Base-by-base conservation (phyloP, 441 rosid species). In the Bruguiera hainesii region DNA sequence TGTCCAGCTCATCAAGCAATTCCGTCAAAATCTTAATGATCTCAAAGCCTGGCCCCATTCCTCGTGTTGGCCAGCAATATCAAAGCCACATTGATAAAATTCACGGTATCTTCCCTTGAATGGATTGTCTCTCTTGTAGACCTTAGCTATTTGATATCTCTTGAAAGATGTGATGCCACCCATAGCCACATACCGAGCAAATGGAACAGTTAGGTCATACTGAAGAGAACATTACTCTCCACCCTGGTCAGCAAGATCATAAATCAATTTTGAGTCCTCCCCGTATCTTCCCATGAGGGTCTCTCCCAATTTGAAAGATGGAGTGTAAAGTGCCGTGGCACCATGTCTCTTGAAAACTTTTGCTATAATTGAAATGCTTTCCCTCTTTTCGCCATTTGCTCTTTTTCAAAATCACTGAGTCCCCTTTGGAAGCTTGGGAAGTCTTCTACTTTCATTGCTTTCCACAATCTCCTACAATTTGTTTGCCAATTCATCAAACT, bases 221-320 rank as follows among this genome's bases (percentile, higher is more conserved):
- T 98, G 79, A 72, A 95, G 73, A 56, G 98, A 95, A 76, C 98
- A 95, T 60, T 89, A 95, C 82, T 91, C 99, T 71, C 98, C 99
- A 71, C 99, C 99, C 96, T 95, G 97, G 71, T 95, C 99, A 57
- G 96, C 99, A 59, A 95, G 91, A 84, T 95, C 96, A 60, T 89
- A 90, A 65, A 95, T 80, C 83, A 95, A 79, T 76, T 95, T 95
- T 2, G 99, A 88, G 70, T 95, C 99, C 80, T 95, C 99, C 67
- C 99, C 97, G 18, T 90, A 95, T 73, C 90, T 92, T 26, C 97
- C 99, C 83, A 79, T 89, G 56, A 95, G 84, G 30, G 99, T 95
- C 85, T 95, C 98, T 79, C 91, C 84, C 88, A 95, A 66, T 76
- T 95, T 97, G 70, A 95, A 92, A 71, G 82, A 97, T 76, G 98